A percentile compares a stretch with the other conserved stretches of the same genome.
Evolutionary conservation across 2,329 filamentous ascomycete species (phyloP).

Genomic region (Cercospora sp.): DNA sequence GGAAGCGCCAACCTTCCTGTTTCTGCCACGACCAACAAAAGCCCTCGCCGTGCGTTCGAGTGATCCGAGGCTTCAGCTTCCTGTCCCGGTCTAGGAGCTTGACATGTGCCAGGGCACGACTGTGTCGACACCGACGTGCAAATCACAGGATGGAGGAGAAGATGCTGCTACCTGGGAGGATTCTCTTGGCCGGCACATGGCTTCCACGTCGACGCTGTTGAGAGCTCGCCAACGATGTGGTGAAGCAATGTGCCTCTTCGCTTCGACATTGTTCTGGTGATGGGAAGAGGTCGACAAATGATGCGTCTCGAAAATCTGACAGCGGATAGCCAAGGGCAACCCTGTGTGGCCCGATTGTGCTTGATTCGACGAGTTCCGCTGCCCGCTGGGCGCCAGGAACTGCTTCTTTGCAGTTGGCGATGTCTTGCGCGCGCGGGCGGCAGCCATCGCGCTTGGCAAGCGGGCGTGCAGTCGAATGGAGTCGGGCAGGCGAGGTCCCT

Average conservation of each 20-base stretch:
- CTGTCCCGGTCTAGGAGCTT: neutral
- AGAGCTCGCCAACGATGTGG: too few relatives aligned
- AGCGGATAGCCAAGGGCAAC: neutral
- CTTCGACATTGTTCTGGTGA: too few relatives aligned
- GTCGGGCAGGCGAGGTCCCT: conserved; percentile 1
- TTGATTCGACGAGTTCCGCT: neutral
- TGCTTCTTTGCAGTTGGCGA: conserved; percentile 2
- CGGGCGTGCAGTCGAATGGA: conserved; percentile 5
- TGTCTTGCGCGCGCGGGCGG: neutral
- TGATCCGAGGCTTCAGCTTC: conserved; percentile 4
- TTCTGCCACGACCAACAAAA: conserved; percentile 7
- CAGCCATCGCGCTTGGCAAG: neutral
- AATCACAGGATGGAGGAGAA: neutral
- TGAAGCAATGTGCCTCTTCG: too few relatives aligned
- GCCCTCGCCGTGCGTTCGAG: neutral
- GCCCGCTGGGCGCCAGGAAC: neutral
- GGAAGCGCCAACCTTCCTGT: conserved; percentile 9
- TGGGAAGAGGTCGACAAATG: neutral
- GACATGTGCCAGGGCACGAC: neutral
- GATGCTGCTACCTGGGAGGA: neutral
- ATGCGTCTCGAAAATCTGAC: neutral
- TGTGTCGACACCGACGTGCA: neutral
- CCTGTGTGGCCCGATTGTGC: neutral
- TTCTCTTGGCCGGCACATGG: too few relatives aligned
- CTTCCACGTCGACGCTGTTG: too few relatives aligned